phyloP scores from a whole-genome alignment of 257 asterid species.

The Lantana camara region DNA sequence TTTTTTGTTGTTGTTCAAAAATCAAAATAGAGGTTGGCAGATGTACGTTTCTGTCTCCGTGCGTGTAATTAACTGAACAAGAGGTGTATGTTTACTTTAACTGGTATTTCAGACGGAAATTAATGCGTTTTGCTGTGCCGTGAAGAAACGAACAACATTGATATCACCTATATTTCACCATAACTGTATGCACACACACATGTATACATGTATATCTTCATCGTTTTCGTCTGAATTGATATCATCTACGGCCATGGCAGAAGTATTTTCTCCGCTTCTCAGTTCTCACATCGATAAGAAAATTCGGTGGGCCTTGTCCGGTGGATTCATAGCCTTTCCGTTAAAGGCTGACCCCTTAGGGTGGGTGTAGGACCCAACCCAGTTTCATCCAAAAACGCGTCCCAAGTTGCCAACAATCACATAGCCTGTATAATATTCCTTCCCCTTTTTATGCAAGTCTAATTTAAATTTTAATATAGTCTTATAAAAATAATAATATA shows the following conservation, averaged over 20 bases:
- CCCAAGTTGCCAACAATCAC: conserved; percentile 2
- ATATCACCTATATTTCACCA: neutral
- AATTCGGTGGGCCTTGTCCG: conserved; percentile 27
- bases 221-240: conserved; percentile 22
- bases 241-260: conserved; percentile 12
- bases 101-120: neutral
- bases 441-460: neutral
- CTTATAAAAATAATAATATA: no score
- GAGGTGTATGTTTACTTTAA: no score
- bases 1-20: conserved; percentile 8
- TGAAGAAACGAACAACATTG: neutral
- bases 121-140: neutral
- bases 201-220: neutral
- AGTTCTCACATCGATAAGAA: conserved; percentile 12
- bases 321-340: conserved; percentile 31
- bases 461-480: neutral
- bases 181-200: no score
- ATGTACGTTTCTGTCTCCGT: neutral
- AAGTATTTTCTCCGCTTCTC: neutral
- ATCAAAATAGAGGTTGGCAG: neutral
- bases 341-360: conserved; percentile 24
- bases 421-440: neutral
- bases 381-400: conserved; percentile 35
- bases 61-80: no score
- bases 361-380: conserved; percentile 20